Percentiles rank a stretch among this genome's conserved stretches.
Conservation (phyloP, 2,329 filamentous ascomycete genomes). For the Magnaporthiopsis incrustans region DNA sequence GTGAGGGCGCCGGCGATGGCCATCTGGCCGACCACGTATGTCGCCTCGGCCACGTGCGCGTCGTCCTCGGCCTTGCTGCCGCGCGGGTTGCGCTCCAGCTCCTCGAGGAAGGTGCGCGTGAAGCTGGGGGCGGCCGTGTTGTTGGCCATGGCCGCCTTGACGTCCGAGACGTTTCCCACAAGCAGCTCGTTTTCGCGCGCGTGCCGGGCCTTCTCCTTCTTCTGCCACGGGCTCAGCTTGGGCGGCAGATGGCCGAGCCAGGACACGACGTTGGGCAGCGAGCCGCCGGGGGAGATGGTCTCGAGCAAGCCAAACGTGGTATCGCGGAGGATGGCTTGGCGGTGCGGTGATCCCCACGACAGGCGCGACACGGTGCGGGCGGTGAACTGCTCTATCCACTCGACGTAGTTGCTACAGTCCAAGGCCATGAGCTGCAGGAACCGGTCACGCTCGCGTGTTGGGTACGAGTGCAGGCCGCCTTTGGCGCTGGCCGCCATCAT, state of each 20-base stretch:
- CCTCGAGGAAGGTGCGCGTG: conserved; percentile 31
- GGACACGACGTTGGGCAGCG: conserved; percentile 31
- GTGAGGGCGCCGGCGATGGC: conserved; percentile 37
- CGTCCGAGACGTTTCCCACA: conserved; percentile 27
- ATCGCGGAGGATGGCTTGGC: conserved; percentile 30
- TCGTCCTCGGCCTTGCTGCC: conserved; percentile 21
- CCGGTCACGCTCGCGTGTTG: conserved; percentile 34
- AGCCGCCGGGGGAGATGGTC: conserved; percentile 36
- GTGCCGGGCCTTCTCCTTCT: conserved; percentile 32
- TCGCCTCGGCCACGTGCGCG: conserved; percentile 18
- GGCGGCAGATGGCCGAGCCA: conserved; percentile 31
- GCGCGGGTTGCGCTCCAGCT: conserved; percentile 14
- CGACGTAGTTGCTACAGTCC: conserved; percentile 32
- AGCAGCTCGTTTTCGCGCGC: conserved; percentile 30
- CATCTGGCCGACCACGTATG: conserved; percentile 38
- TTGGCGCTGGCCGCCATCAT: conserved; percentile 31
- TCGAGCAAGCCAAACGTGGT: conserved; percentile 38
- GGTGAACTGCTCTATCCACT: conserved; percentile 40
- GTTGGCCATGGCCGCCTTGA: conserved; percentile 23
- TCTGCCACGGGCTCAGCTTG: conserved; percentile 35
- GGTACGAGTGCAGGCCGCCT: conserved; percentile 32
- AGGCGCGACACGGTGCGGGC: conserved; percentile 36
- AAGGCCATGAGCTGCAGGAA: conserved; percentile 33
- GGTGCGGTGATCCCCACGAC: conserved; percentile 35
- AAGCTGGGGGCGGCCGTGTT: conserved; percentile 31